Percentiles rank a stretch among this genome's conserved stretches.
These are phyloP conservation scores for Ustilago shanxiensis DNA, from an alignment of 1,284 basidiomycete genomes.

Conservation along the genomic window DNA sequence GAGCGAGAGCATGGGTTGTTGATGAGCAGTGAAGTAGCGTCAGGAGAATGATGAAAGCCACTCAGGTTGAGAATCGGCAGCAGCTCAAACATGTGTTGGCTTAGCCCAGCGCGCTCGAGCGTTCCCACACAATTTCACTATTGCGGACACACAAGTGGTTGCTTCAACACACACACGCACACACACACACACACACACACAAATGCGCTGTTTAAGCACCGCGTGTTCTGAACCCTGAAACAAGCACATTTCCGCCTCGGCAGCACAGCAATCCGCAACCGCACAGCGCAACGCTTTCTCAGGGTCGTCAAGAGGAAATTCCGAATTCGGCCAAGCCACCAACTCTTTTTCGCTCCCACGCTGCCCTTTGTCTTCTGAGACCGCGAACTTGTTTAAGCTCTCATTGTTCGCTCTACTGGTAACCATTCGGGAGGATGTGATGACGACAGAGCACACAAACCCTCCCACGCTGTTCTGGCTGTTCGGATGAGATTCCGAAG, in stretches of 20 bases:
- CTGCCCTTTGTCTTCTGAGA: constrained; percentile 5
- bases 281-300: background rate
- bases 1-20: background rate
- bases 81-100: background rate
- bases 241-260: background rate
- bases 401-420: background rate
- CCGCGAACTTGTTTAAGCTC: background rate
- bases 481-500: background rate
- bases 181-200: background rate
- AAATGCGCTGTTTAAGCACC: background rate
- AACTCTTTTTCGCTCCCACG: background rate
- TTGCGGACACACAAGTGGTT: background rate
- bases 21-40: background rate
- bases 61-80: background rate
- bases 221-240: constrained; percentile 2
- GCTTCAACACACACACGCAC: background rate
- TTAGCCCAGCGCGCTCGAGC: background rate
- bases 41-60: too few relatives aligned
- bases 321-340: constrained; percentile 6
- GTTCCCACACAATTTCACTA: background rate
- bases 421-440: background rate
- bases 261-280: too few relatives aligned
- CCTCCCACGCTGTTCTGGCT: constrained; percentile 5
- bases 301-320: background rate
- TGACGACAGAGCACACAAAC: background rate